Percentiles rank a stretch among this genome's conserved stretches.
Conservation (phyloP, 2,329 filamentous ascomycete genomes). For the Epichloe elymi region DNA sequence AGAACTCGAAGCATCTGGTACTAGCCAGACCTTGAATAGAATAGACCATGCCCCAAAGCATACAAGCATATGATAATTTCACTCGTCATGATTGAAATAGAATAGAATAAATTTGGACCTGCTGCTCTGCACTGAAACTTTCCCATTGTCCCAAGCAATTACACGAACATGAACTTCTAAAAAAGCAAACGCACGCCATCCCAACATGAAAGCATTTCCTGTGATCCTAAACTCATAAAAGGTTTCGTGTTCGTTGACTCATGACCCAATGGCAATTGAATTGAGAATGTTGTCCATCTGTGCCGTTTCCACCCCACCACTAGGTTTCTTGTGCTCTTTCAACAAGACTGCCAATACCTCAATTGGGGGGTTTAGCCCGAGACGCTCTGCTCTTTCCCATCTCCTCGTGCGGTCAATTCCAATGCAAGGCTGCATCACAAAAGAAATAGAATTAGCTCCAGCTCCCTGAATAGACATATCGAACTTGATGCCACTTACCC, state of each 20-base stretch:
- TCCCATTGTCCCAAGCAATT: neutral
- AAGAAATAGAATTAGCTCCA: constrained; percentile 5
- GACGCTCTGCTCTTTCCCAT: constrained; percentile 71
- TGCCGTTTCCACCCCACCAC: constrained; percentile 46
- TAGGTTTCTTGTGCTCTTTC: constrained; percentile 49
- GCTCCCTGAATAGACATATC: constrained; percentile 1
- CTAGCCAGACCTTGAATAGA: constrained; percentile 24
- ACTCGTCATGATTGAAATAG: neutral
- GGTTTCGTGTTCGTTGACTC: constrained; percentile 3
- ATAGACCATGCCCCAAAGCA: neutral
- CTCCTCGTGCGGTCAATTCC: constrained; percentile 70
- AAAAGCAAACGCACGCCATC: neutral
- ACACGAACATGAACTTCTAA: neutral
- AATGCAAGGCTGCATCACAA: constrained; percentile 60
- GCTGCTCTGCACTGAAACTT: neutral
- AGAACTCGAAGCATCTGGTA: constrained; percentile 93
- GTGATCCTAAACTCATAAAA: constrained; percentile 7
- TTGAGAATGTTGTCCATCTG: constrained; percentile 59
- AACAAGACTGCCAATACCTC: constrained; percentile 81
- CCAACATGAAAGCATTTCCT: constrained; percentile 7
- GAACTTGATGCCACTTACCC: constrained; percentile 45
- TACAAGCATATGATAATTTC: neutral
- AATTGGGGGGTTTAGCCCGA: constrained; percentile 78
- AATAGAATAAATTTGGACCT: neutral
- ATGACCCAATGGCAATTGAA: constrained; percentile 29